Percentiles rank a stretch among this genome's conserved stretches.
phyloP scores from a whole-genome alignment of 257 asterid species.

The Scutellaria minor region DNA sequence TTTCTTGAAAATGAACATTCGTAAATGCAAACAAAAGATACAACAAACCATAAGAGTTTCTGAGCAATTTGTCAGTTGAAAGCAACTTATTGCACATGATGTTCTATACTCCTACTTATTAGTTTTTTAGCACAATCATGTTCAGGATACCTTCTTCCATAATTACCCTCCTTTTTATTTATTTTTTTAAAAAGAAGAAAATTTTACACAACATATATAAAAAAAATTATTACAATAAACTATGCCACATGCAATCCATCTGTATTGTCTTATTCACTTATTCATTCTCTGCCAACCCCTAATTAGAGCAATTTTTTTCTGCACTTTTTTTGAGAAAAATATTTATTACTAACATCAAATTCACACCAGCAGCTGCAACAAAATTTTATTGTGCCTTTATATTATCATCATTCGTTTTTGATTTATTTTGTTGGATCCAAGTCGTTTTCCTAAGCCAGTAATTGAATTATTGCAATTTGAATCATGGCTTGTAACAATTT shows the following conservation, averaged over 20 bases:
- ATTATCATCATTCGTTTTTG: background rate
- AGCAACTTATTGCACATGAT: slow-evolving; percentile 54
- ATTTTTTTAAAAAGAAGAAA: too few species aligned
- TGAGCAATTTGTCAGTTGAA: slow-evolving; percentile 49
- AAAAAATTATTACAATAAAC: slow-evolving; percentile 29
- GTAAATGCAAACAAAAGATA: slow-evolving; percentile 43
- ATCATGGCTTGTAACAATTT: background rate
- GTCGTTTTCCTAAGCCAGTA: slow-evolving; percentile 30
- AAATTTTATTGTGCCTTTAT: background rate
- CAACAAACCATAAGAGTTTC: slow-evolving; percentile 47
- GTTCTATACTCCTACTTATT: slow-evolving; percentile 40
- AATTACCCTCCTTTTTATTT: slow-evolving; percentile 29
- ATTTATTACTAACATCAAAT: slow-evolving; percentile 11
- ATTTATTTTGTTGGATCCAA: slow-evolving; percentile 15
- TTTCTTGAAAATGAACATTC: slow-evolving; percentile 55
- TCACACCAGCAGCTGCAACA: background rate
- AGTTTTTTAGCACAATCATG: slow-evolving; percentile 48
- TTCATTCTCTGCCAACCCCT: slow-evolving; percentile 38
- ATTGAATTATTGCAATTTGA: slow-evolving; percentile 22
- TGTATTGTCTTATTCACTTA: slow-evolving; percentile 43
- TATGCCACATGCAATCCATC: slow-evolving; percentile 46
- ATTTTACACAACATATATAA: slow-evolving; percentile 24
- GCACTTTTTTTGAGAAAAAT: background rate
- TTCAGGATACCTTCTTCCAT: slow-evolving; percentile 37
- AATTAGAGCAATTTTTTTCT: slow-evolving; percentile 11